A percentile compares a stretch with the other conserved stretches of the same genome.
These are phyloP conservation scores for Ogataea corticis DNA, from an alignment of 805 yeast genomes.

Conservation along the genomic window DNA sequence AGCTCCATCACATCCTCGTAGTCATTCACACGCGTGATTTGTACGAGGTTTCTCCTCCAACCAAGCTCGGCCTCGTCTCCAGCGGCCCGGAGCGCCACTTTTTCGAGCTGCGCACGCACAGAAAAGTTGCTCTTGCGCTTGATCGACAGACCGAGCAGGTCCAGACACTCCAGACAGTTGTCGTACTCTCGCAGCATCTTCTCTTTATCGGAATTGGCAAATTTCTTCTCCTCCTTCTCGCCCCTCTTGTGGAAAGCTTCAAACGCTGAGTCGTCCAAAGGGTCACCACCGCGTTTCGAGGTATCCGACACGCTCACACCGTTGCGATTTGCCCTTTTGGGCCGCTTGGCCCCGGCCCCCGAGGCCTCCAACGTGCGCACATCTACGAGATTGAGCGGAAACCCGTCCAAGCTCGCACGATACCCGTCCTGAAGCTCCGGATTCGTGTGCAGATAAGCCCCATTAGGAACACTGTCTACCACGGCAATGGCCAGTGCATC, in stretches of 20 bases:
- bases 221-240: conserved; percentile 64
- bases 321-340: conserved; percentile 3
- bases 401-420: conserved; percentile 12
- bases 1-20: conserved; percentile 50
- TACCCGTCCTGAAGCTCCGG: conserved; percentile 19
- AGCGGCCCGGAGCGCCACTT: neutral
- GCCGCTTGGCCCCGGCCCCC: conserved; percentile 5
- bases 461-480: conserved; percentile 10
- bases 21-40: conserved; percentile 46
- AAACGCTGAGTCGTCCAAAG: conserved; percentile 47
- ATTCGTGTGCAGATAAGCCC: conserved; percentile 14
- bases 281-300: conserved; percentile 34
- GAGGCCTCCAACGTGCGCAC: conserved; percentile 9
- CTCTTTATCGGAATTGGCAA: conserved; percentile 54
- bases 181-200: conserved; percentile 59
- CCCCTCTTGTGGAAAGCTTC: conserved; percentile 54
- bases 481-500: conserved; percentile 26
- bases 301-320: neutral
- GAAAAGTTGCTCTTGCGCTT: conserved; percentile 15
- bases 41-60: conserved; percentile 13
- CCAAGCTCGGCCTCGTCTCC: conserved; percentile 6
- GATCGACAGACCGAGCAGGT: conserved; percentile 31
- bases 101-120: conserved; percentile 8
- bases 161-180: conserved; percentile 46
- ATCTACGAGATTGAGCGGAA: conserved; percentile 21